A percentile compares a stretch with the other conserved stretches of the same genome.
Conservation (phyloP, 768 basidiomycete species). For the Rhizopogon roseolus region DNA sequence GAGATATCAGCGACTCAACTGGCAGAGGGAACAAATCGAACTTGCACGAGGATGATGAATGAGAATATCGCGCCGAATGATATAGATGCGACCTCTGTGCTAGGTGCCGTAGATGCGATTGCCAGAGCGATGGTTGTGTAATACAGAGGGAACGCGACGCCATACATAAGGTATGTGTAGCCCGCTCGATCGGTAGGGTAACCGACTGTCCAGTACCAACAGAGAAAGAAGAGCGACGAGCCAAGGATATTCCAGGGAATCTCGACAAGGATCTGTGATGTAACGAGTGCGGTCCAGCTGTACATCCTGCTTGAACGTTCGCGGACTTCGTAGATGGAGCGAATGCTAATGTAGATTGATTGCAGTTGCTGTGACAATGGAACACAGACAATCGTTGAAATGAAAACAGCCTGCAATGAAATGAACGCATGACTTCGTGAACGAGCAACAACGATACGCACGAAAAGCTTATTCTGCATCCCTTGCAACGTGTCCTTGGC, state of each 20-base stretch:
- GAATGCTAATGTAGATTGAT: conserved; percentile 49
- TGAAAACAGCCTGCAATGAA: conserved; percentile 40
- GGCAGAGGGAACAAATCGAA: not conserved
- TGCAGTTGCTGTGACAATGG: conserved; percentile 57
- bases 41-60: conserved; percentile 40
- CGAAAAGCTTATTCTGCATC: conserved; percentile 39
- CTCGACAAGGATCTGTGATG: conserved; percentile 45
- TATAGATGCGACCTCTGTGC: conserved; percentile 35
- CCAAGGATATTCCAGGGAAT: conserved; percentile 38
- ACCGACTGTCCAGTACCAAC: conserved; percentile 48
- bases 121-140: conserved; percentile 38
- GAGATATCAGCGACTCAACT: not conserved
- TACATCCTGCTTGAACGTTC: conserved; percentile 64
- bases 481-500: conserved; percentile 33
- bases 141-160: conserved; percentile 38
- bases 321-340: conserved; percentile 56
- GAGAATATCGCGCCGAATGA: conserved; percentile 34
- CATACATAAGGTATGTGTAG: conserved; percentile 34
- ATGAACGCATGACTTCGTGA: not conserved
- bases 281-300: conserved; percentile 54
- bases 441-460: conserved; percentile 9
- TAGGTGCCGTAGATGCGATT: conserved; percentile 38
- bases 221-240: conserved; percentile 37
- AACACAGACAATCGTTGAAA: conserved; percentile 38
- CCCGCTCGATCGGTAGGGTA: conserved; percentile 32